Evolutionary conservation across 306 rosid species (phyloP), one percentile per base, ranked within the genome.

Genomic region (Rosa persica): DNA sequence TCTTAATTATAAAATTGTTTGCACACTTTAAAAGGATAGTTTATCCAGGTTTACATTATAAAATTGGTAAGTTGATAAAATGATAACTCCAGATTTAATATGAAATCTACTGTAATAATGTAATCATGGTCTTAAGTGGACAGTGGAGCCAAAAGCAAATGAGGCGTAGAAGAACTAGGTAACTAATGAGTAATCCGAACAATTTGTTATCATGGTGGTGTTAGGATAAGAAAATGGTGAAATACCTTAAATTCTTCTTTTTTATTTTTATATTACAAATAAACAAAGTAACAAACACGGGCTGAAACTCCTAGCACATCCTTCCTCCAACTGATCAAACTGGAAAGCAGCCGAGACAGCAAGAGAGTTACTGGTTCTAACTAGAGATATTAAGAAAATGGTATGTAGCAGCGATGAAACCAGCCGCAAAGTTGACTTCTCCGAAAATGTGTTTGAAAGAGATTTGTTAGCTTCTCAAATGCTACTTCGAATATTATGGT

Each of bases 51-150:
- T 62, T 15, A 30, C 40, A 74, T 58, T 40, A 73, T 55, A 73
- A 55, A 73, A 73, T 15, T 12, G 38, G 25, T 66, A 17, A 6
- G 44, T 36, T 62, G 68, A 62, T 30, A 62, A 38, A 17, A 34
- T 66, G 67, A 27, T n/a, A 34, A 27, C 16, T 19, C 66, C 65
- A 52, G 60, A 52, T 52, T 6, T 66, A 16, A 38, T 66, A 48
- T 72, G 47, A 72, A 47, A 2, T 12, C 22, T 70, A 36, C 6
- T 72, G 12, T 17, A 19, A 20, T 23, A 0, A 4, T 39, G 46
- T 43, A 49, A 51, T 30, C 64, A 72, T 72, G 64, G 34, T 51
- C 47, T 36, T 3, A 30, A 72, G 76, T 51, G 46, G 43, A 64
- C n/a, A 5, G 22, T 64, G 42, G 62, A 72, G 64, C 34, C 76